A percentile compares a stretch with the other conserved stretches of the same genome.
Evolutionary conservation across 2,329 filamentous ascomycete species (phyloP).

Genomic region (Tolypocladium pustulatum): DNA sequence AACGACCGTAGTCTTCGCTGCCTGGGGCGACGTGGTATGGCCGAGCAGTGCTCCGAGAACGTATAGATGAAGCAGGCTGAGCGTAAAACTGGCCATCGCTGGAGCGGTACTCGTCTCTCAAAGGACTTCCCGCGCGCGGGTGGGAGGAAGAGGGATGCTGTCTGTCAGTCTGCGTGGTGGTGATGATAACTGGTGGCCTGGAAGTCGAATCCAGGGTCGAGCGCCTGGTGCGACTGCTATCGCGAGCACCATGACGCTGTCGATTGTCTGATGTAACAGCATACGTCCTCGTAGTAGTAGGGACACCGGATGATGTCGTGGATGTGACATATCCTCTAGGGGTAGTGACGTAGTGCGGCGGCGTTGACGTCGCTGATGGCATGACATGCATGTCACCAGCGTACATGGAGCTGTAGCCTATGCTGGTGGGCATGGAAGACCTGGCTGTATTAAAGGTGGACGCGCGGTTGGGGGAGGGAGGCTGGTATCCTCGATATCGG

Average conservation of each 20-base stretch:
- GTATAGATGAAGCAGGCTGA: slow-evolving; percentile 47
- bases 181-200: slow-evolving; percentile 46
- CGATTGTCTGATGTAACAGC: slow-evolving; percentile 43
- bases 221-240: slow-evolving; percentile 36
- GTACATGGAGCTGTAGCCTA: slow-evolving; percentile 39
- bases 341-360: slow-evolving; percentile 20
- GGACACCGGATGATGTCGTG: slow-evolving; percentile 21
- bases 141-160: slow-evolving; percentile 30
- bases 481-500: slow-evolving; percentile 29
- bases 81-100: slow-evolving; percentile 43
- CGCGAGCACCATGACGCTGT: slow-evolving; percentile 36
- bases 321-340: slow-evolving; percentile 23
- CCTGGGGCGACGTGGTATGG: slow-evolving; percentile 39
- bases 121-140: slow-evolving; percentile 31
- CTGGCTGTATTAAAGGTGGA: slow-evolving; percentile 38
- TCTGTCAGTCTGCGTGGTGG: slow-evolving; percentile 35
- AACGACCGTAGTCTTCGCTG: slow-evolving; percentile 39
- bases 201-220: slow-evolving; percentile 39
- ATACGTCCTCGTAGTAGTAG: slow-evolving; percentile 44
- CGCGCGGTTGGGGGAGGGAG: slow-evolving; percentile 29
- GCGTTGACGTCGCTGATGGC: slow-evolving; percentile 28
- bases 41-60: slow-evolving; percentile 35
- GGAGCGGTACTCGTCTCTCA: slow-evolving; percentile 39
- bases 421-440: slow-evolving; percentile 40
- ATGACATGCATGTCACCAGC: slow-evolving; percentile 44